Evolutionary conservation across 1,284 basidiomycete species (phyloP).

Genomic region (Ganoderma lingzhi): DNA sequence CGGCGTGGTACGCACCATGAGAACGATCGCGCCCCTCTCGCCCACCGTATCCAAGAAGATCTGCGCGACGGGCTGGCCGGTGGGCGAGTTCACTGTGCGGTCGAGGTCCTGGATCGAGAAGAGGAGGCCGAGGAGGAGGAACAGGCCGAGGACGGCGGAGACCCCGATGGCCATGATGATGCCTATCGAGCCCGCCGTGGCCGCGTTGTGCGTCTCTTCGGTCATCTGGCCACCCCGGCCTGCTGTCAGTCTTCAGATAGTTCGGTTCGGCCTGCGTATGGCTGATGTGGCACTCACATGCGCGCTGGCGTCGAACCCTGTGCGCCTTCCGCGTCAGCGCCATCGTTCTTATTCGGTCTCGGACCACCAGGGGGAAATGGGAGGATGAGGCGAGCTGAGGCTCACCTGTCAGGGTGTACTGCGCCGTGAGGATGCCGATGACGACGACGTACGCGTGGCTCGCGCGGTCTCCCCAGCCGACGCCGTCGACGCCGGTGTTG

Average conservation of each 20-base stretch:
- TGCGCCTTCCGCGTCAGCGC: conserved; percentile 14
- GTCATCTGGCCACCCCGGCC: conserved; percentile 60
- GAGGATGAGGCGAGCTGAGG: conserved; percentile 18
- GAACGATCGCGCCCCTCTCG: conserved; percentile 70
- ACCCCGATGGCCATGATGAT: conserved; percentile 80
- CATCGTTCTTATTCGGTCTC: background rate
- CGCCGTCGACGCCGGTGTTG: conserved; percentile 65
- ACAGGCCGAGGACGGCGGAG: conserved; percentile 77
- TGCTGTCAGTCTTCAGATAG: conserved; percentile 10
- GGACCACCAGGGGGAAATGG: background rate
- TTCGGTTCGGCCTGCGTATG: background rate
- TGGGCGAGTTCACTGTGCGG: conserved; percentile 56
- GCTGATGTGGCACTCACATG: conserved; percentile 53
- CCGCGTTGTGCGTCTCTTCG: conserved; percentile 80
- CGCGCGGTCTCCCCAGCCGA: conserved; percentile 73
- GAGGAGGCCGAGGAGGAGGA: conserved; percentile 73
- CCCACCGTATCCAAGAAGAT: conserved; percentile 82
- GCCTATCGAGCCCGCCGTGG: conserved; percentile 70
- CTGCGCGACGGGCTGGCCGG: conserved; percentile 77
- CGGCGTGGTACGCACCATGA: conserved; percentile 57
- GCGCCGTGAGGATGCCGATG: conserved; percentile 75
- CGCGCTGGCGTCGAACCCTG: conserved; percentile 76
- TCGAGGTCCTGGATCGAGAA: conserved; percentile 80
- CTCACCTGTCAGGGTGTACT: conserved; percentile 73
- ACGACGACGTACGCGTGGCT: conserved; percentile 74